Conservation (phyloP, 2,329 filamentous ascomycete genomes). For the Diaporthe ilicicola region DNA sequence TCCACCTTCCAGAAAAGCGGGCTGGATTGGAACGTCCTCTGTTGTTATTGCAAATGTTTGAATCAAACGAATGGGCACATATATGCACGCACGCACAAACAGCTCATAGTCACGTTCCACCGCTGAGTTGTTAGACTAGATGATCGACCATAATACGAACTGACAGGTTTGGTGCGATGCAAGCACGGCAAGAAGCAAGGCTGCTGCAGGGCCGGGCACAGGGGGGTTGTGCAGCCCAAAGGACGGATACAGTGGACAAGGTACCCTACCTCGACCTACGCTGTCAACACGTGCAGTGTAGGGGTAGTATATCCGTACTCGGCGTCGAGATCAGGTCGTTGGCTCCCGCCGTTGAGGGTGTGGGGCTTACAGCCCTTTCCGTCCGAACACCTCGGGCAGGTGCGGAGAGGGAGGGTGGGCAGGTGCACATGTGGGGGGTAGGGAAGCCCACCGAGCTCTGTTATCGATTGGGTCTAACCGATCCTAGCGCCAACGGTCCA, state of each 20-base stretch:
- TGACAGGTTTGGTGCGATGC: background rate
- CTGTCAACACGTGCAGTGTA: too few species aligned
- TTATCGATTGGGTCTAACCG: slow-evolving; percentile 22
- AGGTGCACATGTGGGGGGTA: slow-evolving; percentile 1
- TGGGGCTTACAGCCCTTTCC: background rate
- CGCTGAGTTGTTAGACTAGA: background rate
- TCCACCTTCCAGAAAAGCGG: slow-evolving; percentile 16
- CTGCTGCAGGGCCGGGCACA: background rate
- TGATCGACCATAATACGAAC: background rate
- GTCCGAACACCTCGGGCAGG: background rate
- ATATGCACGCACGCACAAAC: background rate
- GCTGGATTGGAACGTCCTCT: background rate
- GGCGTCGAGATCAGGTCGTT: background rate
- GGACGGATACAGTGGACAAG: background rate
- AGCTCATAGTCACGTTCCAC: background rate
- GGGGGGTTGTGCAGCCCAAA: background rate
- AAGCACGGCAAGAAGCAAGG: background rate
- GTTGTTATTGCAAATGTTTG: background rate
- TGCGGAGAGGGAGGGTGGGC: background rate
- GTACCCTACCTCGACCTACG: background rate
- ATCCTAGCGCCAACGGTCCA: slow-evolving; percentile 15
- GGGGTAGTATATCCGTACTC: background rate
- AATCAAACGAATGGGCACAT: background rate
- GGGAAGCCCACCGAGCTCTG: background rate
- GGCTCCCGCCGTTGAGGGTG: slow-evolving; percentile 11